Evolutionary conservation across 352 stramenopile genomes (phyloP).

Genomic region (Aphanomyces stellatus): DNA sequence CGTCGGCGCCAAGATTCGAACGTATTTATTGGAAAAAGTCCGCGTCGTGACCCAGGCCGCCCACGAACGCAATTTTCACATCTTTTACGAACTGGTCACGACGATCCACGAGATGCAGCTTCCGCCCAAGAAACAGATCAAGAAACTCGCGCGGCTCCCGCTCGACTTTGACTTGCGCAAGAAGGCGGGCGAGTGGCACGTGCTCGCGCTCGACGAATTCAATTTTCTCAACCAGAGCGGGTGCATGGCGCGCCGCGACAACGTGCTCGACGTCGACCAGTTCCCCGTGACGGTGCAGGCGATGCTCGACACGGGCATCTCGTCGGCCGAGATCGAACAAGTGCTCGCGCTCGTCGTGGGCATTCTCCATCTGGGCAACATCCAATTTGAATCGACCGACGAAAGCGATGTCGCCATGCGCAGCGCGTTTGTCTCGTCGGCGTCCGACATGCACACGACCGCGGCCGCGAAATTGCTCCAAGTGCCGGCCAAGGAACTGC

Average conservation of each 20-base stretch:
- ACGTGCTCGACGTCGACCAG: constrained; percentile 52
- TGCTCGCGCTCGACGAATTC: neutral
- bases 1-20: constrained; percentile 75
- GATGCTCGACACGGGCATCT: constrained; percentile 77
- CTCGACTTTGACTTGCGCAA: constrained; percentile 3
- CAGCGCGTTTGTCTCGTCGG: constrained; percentile 3
- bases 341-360: constrained; percentile 71
- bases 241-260: constrained; percentile 56
- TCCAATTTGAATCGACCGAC: constrained; percentile 39
- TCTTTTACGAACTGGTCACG: constrained; percentile 75
- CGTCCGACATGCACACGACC: constrained; percentile 31
- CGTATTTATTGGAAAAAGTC: constrained; percentile 94
- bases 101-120: constrained; percentile 14
- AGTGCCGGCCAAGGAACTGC: constrained; percentile 43
- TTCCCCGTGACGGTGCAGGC: constrained; percentile 49
- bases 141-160: neutral
- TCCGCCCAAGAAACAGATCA: constrained; percentile 14
- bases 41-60: constrained; percentile 71
- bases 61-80: constrained; percentile 81
- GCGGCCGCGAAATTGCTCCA: constrained; percentile 48
- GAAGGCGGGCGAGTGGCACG: neutral
- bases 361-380: constrained; percentile 83
- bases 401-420: constrained; percentile 19
- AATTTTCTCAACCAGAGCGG: constrained; percentile 50
- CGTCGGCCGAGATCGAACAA: constrained; percentile 39